These are phyloP conservation scores for Lactarius sp. DNA, from an alignment of 768 basidiomycete genomes.

Conservation along the genomic window DNA sequence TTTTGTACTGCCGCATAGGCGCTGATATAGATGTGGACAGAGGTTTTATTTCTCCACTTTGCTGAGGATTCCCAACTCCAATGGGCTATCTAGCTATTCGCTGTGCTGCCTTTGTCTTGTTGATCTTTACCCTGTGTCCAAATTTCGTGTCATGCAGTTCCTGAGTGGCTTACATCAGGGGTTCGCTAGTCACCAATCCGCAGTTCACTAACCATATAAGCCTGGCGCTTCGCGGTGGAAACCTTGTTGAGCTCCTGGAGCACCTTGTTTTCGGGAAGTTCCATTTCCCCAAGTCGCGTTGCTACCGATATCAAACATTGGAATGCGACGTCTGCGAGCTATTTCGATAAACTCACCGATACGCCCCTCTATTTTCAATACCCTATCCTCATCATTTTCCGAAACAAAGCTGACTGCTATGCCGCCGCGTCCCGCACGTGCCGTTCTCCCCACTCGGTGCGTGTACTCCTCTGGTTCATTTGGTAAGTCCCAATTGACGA, in stretches of 20 bases:
- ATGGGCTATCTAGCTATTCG: neutral
- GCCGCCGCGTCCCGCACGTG: constrained; percentile 85
- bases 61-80: neutral
- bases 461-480: constrained; percentile 89
- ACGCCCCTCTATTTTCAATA: constrained; percentile 77
- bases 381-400: constrained; percentile 82
- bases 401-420: constrained; percentile 93
- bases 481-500: constrained; percentile 97
- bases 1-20: too few species aligned
- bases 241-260: constrained; percentile 82
- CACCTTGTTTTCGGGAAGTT: constrained; percentile 72
- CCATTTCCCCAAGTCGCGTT: constrained; percentile 72
- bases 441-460: constrained; percentile 92
- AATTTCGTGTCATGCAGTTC: constrained; percentile 87
- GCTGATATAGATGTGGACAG: neutral
- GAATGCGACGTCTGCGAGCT: neutral
- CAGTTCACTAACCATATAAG: constrained; percentile 74
- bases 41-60: neutral
- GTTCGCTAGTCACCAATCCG: neutral
- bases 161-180: constrained; percentile 36
- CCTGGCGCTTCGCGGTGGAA: constrained; percentile 88
- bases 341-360: constrained; percentile 57
- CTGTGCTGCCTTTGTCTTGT: constrained; percentile 52
- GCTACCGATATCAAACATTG: constrained; percentile 15
- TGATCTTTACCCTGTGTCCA: constrained; percentile 82